Evolutionary conservation across 83 land plant genomes (phyloP), one percentile per base, ranked within the genome.

Genomic region (Thuja plicata): DNA sequence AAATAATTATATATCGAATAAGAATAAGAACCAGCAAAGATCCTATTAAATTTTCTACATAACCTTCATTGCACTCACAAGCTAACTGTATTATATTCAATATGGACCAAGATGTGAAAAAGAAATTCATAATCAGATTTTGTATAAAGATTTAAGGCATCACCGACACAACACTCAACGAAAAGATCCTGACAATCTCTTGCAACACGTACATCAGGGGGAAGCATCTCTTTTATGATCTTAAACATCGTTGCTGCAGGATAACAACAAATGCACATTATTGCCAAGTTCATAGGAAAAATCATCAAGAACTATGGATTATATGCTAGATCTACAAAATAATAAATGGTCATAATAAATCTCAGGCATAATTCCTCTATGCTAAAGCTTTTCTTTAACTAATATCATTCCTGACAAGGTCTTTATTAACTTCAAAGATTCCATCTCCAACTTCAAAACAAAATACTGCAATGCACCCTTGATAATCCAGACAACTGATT

Each of bases 121-220:
- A 1, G n/a, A 66, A 8, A 66, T 54, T 54, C 57, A 15, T 54
- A 15, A 54, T 54, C 17, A 54, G 3, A 19, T 54, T n/a, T 46
- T 7, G 12, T n/a, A 83, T 0, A 83, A 48, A n/a, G 55, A 48
- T 5, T 83, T 54, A 52, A 27, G 15, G 17, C 5, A 93, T 91
- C 87, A 97, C 99, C 99, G 88, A 98, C 99, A 92, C 99, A 98
- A 91, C 99, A 98, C 77, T 98, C 99, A 85, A 98, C 97, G 55
- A 98, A 82, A 77, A 98, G 96, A 88, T 98, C 99, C 90, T 98
- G 99, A 45, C 99, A 94, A 92, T 98, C 99, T 91, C 97, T 93
- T 50, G 99, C 99, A 74, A 98, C 99, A 78, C 99, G 97, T 71
- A 97, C 99, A 94, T 98, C 99, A 30, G 95, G 95, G 5, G 99